Conservation (phyloP, 2,329 filamentous ascomycete species). For the Fusarium armeniacum region DNA sequence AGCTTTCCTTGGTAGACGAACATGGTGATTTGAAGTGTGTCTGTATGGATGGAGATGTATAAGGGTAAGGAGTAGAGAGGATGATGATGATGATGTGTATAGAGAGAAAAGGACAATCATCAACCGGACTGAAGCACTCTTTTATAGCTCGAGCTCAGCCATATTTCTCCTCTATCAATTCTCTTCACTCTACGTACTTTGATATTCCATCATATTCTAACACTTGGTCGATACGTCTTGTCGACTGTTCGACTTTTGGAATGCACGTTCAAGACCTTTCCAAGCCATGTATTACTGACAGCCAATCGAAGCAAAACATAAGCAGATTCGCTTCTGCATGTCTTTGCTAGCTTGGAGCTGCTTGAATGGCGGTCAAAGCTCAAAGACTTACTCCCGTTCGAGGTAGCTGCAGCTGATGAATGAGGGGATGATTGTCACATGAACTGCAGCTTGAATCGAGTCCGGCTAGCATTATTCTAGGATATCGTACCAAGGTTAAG, state of each 20-base stretch:
- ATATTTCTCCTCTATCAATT: background rate
- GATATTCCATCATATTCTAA: background rate
- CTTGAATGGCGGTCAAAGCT: background rate
- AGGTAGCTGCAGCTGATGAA: background rate
- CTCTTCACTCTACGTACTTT: background rate
- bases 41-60: background rate
- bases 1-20: constrained; percentile 44
- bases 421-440: background rate
- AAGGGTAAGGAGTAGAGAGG: background rate
- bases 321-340: background rate
- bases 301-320: background rate
- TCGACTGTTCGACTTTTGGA: background rate
- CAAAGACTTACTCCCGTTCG: background rate
- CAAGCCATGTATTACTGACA: background rate
- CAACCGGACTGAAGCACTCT: background rate
- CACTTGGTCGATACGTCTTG: background rate
- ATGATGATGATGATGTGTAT: background rate
- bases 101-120: accelerated
- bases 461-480: accelerated
- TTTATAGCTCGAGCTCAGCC: constrained; percentile 3
- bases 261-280: accelerated
- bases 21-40: constrained; percentile 11
- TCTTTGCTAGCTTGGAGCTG: constrained; percentile 8
- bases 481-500: background rate
- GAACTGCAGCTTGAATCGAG: background rate